Evolutionary conservation across 2,329 filamentous ascomycete species (phyloP).

Genomic region (Sclerotinia spermophila): DNA sequence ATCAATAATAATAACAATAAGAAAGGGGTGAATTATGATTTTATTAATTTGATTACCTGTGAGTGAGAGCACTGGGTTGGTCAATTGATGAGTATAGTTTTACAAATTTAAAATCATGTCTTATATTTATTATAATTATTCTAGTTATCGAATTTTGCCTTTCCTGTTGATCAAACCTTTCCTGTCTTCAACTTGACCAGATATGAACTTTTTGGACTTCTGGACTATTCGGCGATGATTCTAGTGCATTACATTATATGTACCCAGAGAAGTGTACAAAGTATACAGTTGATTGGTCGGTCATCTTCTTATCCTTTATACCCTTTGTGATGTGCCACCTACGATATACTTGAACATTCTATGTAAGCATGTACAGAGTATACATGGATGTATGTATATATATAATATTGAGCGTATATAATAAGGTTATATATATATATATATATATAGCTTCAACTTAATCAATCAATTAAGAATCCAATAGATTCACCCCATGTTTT

Average conservation of each 20-base stretch:
- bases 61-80: neutral
- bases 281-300: too few species aligned
- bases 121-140: neutral
- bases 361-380: neutral
- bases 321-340: neutral
- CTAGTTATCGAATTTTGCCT: neutral
- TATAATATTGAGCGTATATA: too few species aligned
- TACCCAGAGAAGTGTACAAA: neutral
- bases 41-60: neutral
- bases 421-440: neutral
- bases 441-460: neutral
- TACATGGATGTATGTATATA: neutral
- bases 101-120: neutral
- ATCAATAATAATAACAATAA: too few species aligned
- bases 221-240: neutral
- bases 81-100: neutral
- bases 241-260: neutral
- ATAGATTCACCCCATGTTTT: neutral
- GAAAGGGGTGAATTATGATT: neutral
- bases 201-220: neutral
- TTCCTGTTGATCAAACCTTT: neutral
- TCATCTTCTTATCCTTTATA: neutral
- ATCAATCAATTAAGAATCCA: neutral
- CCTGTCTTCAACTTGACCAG: neutral
- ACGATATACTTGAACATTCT: neutral